phyloP scores from a whole-genome alignment of 2,329 filamentous ascomycete species.

The Fonsecaea monophora region DNA sequence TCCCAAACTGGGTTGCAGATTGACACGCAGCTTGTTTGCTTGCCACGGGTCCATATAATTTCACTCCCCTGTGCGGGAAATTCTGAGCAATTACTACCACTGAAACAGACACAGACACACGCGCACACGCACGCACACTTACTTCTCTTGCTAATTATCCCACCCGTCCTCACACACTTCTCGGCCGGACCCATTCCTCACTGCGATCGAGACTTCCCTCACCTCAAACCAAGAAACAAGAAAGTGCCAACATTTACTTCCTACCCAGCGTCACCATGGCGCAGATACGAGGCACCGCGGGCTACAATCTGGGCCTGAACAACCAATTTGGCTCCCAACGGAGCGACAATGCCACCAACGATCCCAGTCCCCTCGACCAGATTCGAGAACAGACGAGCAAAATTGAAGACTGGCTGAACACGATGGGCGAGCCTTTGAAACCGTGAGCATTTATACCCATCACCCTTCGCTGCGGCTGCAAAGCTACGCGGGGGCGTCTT shows the following conservation, averaged over 20 bases:
- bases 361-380: slow-evolving; percentile 81
- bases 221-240: not conserved
- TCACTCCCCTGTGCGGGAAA: not conserved
- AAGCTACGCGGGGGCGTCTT: not conserved
- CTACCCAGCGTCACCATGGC: slow-evolving; percentile 48
- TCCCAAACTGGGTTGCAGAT: not conserved
- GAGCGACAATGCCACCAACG: slow-evolving; percentile 66
- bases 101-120: not conserved
- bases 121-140: not conserved
- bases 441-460: slow-evolving; percentile 68
- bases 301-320: slow-evolving; percentile 81
- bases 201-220: slow-evolving; percentile 1
- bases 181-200: not conserved
- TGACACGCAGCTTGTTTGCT: slow-evolving; percentile 3
- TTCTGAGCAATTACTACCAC: not conserved
- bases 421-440: slow-evolving; percentile 86
- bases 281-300: slow-evolving; percentile 70
- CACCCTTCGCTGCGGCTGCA: slow-evolving; percentile 27
- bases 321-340: slow-evolving; percentile 72
- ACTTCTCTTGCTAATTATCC: not conserved
- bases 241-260: slow-evolving; percentile 1
- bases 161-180: not conserved
- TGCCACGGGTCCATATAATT: slow-evolving; percentile 4
- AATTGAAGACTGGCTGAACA: slow-evolving; percentile 93
- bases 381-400: slow-evolving; percentile 96